Base-by-base conservation (phyloP, 352 stramenopile genomes). In the Pythium plurisporium region DNA sequence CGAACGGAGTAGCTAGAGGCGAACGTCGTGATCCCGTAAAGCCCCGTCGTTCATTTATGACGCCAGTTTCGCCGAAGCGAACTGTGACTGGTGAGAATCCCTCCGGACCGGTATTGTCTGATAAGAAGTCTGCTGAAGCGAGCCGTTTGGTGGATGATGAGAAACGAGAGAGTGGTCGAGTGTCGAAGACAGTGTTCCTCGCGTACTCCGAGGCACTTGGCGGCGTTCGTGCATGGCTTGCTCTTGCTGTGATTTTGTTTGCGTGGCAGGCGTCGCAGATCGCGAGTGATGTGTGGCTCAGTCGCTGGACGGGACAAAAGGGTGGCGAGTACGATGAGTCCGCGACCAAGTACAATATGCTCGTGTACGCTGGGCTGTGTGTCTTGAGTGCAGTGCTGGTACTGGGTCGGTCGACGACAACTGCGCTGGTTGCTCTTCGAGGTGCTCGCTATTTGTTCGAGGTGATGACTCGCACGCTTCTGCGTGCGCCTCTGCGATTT, bases 401-500 rank as follows among this genome's bases (percentile, higher is more conserved):
- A 0, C 55, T 78, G 17, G 31, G 60, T 2, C 65, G 64, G 5
- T 37, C 54, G n/a, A 20, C 67, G 2, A 42, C 41, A 0, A 45
- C 89, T n/a, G 50, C 66, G 8, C 34, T 59, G 11, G 53, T 65
- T 0, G 65, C 64, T 96, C 22, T 23, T 1, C 56, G 42, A 0
- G 74, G 72, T 0, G 75, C 69, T 0, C 67, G 72, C 9, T 70
- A 62, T 22, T 62, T 98, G 12, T 96, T 98, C 58, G 67, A 97
- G 33, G 48, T 78, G n/a, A 79, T 98, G 56, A 96, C 89, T 11
- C 51, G 76, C 15, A 79, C 80, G 30, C 76, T 97, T 12, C 65
- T 98, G 34, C 45, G 74, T 25, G 91, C 92, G n/a, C 89, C 91
- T 2, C 78, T 98, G 50, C 59, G 78, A 3, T 98, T 98, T 59